Conservation (phyloP, 2,329 filamentous ascomycete species). For the Apiospora rasikravindrae region DNA sequence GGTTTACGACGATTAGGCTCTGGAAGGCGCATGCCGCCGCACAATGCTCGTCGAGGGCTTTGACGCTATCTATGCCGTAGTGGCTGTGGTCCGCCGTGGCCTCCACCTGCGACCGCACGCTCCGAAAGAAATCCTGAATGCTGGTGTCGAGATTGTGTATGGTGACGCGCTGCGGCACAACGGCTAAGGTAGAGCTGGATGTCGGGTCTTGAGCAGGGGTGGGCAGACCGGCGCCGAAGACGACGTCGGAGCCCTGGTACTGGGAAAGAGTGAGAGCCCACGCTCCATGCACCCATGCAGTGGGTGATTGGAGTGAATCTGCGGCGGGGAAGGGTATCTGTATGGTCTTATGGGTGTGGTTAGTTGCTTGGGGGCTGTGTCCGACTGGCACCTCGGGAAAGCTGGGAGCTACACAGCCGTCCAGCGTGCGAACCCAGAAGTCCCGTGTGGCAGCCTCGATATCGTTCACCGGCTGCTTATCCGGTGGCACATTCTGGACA, state of each 20-base stretch:
- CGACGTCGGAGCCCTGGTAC: slow-evolving; percentile 1
- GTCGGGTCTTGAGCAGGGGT: background rate
- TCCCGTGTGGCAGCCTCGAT: background rate
- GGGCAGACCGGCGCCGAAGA: background rate
- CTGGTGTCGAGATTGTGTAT: background rate
- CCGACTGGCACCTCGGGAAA: slow-evolving; percentile 1
- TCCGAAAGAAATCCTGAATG: background rate
- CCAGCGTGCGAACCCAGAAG: background rate
- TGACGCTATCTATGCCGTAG: background rate
- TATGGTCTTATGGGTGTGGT: background rate
- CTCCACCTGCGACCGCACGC: background rate
- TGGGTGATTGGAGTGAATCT: background rate
- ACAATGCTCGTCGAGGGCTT: background rate
- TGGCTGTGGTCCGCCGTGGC: background rate
- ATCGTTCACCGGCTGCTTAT: background rate
- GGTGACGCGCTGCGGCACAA: background rate
- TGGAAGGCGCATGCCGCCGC: background rate
- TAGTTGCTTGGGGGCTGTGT: background rate
- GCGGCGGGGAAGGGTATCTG: background rate
- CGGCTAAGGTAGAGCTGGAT: background rate
- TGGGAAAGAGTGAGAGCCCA: slow-evolving; percentile 12
- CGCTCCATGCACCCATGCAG: background rate
- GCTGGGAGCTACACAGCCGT: background rate
- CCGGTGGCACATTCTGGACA: background rate
- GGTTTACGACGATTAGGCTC: background rate